These are phyloP conservation scores for Euphorbia schlechtendalii DNA, from an alignment of 441 rosid species.

Conservation along the genomic window DNA sequence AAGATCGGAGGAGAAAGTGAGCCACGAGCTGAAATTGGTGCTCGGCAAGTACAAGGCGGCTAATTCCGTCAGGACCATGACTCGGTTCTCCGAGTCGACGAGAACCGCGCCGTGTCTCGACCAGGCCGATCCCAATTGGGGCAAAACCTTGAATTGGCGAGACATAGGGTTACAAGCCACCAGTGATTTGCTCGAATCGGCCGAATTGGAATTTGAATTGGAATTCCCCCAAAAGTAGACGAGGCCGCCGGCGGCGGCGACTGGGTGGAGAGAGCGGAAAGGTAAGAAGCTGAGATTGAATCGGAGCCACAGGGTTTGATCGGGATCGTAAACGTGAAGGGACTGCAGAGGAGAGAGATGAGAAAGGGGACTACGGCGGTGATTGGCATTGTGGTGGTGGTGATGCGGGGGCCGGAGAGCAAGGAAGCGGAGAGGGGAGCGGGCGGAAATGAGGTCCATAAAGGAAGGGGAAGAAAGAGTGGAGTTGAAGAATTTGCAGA, in stretches of 20 bases:
- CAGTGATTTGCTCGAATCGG: constrained; percentile 54
- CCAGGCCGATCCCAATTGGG: constrained; percentile 89
- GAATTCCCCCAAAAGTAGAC: constrained; percentile 72
- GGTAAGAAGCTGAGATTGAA: constrained; percentile 67
- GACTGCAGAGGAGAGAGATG: constrained; percentile 19
- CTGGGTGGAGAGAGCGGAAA: constrained; percentile 55
- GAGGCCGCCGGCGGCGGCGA: constrained; percentile 61
- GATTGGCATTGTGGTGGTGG: constrained; percentile 25
- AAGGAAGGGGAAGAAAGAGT: constrained; percentile 55
- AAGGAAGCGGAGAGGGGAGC: constrained; percentile 51
- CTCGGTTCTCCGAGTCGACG: constrained; percentile 55
- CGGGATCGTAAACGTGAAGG: constrained; percentile 64
- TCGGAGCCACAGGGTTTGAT: constrained; percentile 45
- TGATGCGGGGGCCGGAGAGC: constrained; percentile 62
- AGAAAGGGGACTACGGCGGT: constrained; percentile 15
- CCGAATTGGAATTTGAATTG: constrained; percentile 25
- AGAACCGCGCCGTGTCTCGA: constrained; percentile 74
- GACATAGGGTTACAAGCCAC: constrained; percentile 73
- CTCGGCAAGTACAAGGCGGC: constrained; percentile 57
- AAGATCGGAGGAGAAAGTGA: constrained; percentile 67
- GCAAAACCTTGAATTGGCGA: constrained; percentile 55
- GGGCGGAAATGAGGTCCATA: constrained; percentile 44
- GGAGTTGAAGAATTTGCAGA: constrained; percentile 57
- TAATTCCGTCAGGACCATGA: constrained; percentile 70
- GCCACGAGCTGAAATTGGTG: constrained; percentile 38